These are phyloP conservation scores for Talaromyces thailandensis DNA, from an alignment of 495 filamentous ascomycete genomes.

Conservation along the genomic window DNA sequence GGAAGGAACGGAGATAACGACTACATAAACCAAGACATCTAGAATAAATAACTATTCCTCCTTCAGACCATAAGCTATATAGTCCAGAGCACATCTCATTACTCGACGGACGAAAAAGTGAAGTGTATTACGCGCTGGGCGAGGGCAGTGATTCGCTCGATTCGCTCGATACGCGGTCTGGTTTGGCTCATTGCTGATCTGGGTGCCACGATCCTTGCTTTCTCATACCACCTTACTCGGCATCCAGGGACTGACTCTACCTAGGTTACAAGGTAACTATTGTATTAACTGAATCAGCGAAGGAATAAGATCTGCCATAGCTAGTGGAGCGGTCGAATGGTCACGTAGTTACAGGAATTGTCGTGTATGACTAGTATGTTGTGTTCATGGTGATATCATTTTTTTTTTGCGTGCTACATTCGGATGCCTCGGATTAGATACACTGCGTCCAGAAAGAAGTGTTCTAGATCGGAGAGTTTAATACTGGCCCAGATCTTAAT, in stretches of 20 bases:
- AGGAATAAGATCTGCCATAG: background rate
- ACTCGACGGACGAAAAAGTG: background rate
- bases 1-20: background rate
- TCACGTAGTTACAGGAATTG: too few species aligned
- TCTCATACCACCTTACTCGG: background rate
- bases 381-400: conserved; percentile 4
- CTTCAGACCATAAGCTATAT: background rate
- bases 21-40: too few species aligned
- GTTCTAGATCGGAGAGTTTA: background rate
- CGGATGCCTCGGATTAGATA: background rate
- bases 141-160: background rate
- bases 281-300: background rate
- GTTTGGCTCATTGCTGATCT: background rate
- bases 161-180: background rate
- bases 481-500: background rate
- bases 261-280: background rate
- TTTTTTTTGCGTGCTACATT: too few species aligned
- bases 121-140: background rate
- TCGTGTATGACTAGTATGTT: background rate
- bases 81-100: background rate
- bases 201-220: background rate
- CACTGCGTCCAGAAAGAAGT: background rate
- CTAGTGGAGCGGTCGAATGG: too few species aligned
- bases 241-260: background rate
- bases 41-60: too few species aligned